phyloP scores from a whole-genome alignment of 2,329 filamentous ascomycete genomes.

The Incumbomyces lentus region DNA sequence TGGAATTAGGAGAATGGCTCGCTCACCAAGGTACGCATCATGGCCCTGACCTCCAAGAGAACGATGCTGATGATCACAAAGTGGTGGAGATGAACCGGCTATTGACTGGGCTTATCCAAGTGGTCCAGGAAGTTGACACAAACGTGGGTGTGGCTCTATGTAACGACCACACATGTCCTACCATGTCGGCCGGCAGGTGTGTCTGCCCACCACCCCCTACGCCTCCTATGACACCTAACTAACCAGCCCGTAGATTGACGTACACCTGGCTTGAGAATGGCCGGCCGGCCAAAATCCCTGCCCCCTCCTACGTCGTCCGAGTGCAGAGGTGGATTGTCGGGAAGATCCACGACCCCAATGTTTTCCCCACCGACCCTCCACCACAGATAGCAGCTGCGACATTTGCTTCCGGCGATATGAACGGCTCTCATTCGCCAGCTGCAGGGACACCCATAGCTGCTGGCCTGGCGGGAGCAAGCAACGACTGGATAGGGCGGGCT shows the following conservation, averaged over 20 bases:
- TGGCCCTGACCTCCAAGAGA: background rate
- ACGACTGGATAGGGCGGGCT: constrained; percentile 78
- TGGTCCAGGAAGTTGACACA: constrained; percentile 77
- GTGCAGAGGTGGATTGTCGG: constrained; percentile 96
- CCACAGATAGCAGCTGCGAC: constrained; percentile 47
- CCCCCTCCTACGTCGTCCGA: constrained; percentile 84
- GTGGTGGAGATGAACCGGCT: constrained; percentile 89
- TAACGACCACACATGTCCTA: constrained; percentile 72
- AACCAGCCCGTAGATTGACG: constrained; percentile 54
- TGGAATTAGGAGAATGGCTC: constrained; percentile 91
- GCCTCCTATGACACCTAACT: constrained; percentile 15
- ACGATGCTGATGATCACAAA: constrained; percentile 30
- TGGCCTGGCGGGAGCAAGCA: constrained; percentile 45
- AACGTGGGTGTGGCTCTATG: constrained; percentile 66
- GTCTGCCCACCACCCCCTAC: constrained; percentile 30
- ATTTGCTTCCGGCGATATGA: constrained; percentile 44
- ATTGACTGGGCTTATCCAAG: constrained; percentile 77
- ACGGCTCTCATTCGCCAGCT: constrained; percentile 32
- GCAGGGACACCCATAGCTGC: constrained; percentile 33
- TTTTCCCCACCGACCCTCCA: constrained; percentile 80
- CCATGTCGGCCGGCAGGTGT: constrained; percentile 89
- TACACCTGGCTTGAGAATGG: constrained; percentile 93
- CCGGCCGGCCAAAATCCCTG: constrained; percentile 82
- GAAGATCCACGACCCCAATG: constrained; percentile 80
- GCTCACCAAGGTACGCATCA: constrained; percentile 69